phyloP scores from a whole-genome alignment of 2,329 filamentous ascomycete species.

The Aspergillus sp. region DNA sequence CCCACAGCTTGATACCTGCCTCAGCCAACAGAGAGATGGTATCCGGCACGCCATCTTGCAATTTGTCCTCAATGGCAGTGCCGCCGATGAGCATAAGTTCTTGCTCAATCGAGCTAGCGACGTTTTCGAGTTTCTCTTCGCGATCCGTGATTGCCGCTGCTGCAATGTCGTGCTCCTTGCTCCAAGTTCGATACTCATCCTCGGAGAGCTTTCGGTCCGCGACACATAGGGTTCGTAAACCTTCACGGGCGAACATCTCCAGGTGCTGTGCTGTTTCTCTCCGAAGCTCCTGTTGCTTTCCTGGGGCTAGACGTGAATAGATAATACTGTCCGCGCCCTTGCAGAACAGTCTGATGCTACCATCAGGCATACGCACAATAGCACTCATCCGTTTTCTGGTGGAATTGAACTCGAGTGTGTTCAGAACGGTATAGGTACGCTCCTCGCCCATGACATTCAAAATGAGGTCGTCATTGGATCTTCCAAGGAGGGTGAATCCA shows the following conservation, averaged over 20 bases:
- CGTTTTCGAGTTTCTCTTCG: slow-evolving; percentile 89
- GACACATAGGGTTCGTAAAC: slow-evolving; percentile 91
- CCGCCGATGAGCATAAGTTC: slow-evolving; percentile 87
- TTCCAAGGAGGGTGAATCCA: slow-evolving; percentile 89
- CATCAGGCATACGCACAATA: slow-evolving; percentile 92
- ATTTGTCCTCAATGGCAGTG: slow-evolving; percentile 93
- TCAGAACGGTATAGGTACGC: slow-evolving; percentile 81
- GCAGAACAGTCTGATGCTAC: slow-evolving; percentile 87
- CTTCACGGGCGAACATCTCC: slow-evolving; percentile 95
- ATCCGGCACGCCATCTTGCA: slow-evolving; percentile 96
- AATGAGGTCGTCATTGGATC: slow-evolving; percentile 77
- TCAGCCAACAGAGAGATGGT: slow-evolving; percentile 88
- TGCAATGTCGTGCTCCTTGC: slow-evolving; percentile 82
- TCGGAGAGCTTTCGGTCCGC: slow-evolving; percentile 81
- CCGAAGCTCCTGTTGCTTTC: slow-evolving; percentile 83
- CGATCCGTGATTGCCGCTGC: slow-evolving; percentile 81
- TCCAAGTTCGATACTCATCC: slow-evolving; percentile 83
- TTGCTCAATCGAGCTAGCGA: slow-evolving; percentile 88
- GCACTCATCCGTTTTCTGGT: slow-evolving; percentile 97
- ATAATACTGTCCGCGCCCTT: slow-evolving; percentile 98
- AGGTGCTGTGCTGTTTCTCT: slow-evolving; percentile 87
- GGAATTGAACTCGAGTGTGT: slow-evolving; percentile 97
- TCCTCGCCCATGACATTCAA: slow-evolving; percentile 88
- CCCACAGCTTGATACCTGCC: slow-evolving; percentile 98
- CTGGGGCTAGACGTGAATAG: slow-evolving; percentile 83